These are phyloP conservation scores for Taiwanofungus camphoratus DNA, from an alignment of 1,284 basidiomycete species.

Conservation along the genomic window DNA sequence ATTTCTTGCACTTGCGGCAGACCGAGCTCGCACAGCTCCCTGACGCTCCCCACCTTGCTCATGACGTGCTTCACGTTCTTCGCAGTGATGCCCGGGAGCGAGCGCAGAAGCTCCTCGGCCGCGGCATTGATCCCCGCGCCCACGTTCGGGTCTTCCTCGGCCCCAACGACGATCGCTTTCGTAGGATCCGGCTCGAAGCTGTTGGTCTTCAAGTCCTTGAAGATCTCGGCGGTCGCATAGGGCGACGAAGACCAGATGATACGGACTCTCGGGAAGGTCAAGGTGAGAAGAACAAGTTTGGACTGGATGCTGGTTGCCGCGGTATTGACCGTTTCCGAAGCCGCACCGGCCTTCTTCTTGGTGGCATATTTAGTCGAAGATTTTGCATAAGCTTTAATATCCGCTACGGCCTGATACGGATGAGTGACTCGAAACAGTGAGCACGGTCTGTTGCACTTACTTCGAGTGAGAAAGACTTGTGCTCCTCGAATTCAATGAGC, in stretches of 20 bases:
- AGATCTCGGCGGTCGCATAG: slow-evolving; percentile 87
- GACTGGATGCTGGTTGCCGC: slow-evolving; percentile 63
- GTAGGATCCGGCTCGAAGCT: slow-evolving; percentile 78
- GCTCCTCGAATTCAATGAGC: slow-evolving; percentile 98
- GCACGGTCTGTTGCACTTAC: slow-evolving; percentile 35
- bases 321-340: slow-evolving; percentile 36
- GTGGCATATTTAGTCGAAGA: slow-evolving; percentile 38
- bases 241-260: slow-evolving; percentile 98
- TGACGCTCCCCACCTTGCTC: slow-evolving; percentile 71
- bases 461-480: slow-evolving; percentile 90
- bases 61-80: slow-evolving; percentile 88
- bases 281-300: slow-evolving; percentile 85
- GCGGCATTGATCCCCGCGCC: slow-evolving; percentile 66
- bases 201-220: slow-evolving; percentile 87
- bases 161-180: slow-evolving; percentile 74
- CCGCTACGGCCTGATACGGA: slow-evolving; percentile 43
- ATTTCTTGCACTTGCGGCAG: slow-evolving; percentile 65
- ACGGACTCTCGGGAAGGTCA: slow-evolving; percentile 86
- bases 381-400: slow-evolving; percentile 51
- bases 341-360: slow-evolving; percentile 43
- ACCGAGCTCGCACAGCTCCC: slow-evolving; percentile 69
- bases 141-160: slow-evolving; percentile 63
- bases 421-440: background rate
- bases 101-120: slow-evolving; percentile 71
- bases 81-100: slow-evolving; percentile 73